These are phyloP conservation scores for Eucalyptus fibrosa DNA, from an alignment of 345 rosid genomes.

Conservation along the genomic window DNA sequence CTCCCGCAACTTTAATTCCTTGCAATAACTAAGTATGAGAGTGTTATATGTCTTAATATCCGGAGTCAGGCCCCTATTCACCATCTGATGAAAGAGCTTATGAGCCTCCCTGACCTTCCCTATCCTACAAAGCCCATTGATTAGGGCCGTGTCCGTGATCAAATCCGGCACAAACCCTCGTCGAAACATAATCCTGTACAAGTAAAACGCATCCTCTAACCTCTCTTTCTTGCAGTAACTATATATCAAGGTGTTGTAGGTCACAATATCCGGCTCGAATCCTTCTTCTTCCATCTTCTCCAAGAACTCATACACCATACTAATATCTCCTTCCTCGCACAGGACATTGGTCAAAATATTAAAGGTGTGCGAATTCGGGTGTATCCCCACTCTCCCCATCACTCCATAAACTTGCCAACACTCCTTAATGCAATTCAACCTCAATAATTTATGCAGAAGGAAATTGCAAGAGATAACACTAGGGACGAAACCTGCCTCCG, in stretches of 20 bases:
- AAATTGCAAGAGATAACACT: slow-evolving; percentile 67
- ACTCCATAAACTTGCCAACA: slow-evolving; percentile 72
- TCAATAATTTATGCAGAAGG: slow-evolving; percentile 65
- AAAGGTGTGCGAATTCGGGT: slow-evolving; percentile 53
- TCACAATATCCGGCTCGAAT: slow-evolving; percentile 77
- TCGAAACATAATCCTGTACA: slow-evolving; percentile 66
- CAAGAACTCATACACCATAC: slow-evolving; percentile 53
- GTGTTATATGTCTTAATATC: slow-evolving; percentile 65
- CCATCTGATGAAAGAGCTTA: slow-evolving; percentile 65
- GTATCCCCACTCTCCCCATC: slow-evolving; percentile 55
- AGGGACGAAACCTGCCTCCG: slow-evolving; percentile 41
- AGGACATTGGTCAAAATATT: slow-evolving; percentile 69
- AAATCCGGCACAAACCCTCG: slow-evolving; percentile 67
- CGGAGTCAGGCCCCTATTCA: slow-evolving; percentile 49
- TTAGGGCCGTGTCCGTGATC: slow-evolving; percentile 64
- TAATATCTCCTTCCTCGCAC: slow-evolving; percentile 33
- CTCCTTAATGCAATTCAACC: slow-evolving; percentile 21
- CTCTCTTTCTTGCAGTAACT: slow-evolving; percentile 66
- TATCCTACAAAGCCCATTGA: slow-evolving; percentile 75
- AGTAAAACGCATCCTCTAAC: slow-evolving; percentile 64
- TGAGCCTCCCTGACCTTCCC: slow-evolving; percentile 73
- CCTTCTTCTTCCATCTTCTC: slow-evolving; percentile 99
- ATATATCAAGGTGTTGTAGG: slow-evolving; percentile 71
- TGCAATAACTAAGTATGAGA: slow-evolving; percentile 65
- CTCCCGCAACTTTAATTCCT: slow-evolving; percentile 53